Evolutionary conservation across 805 yeast species (phyloP).

Genomic region (Pachysolen tannophilus): DNA sequence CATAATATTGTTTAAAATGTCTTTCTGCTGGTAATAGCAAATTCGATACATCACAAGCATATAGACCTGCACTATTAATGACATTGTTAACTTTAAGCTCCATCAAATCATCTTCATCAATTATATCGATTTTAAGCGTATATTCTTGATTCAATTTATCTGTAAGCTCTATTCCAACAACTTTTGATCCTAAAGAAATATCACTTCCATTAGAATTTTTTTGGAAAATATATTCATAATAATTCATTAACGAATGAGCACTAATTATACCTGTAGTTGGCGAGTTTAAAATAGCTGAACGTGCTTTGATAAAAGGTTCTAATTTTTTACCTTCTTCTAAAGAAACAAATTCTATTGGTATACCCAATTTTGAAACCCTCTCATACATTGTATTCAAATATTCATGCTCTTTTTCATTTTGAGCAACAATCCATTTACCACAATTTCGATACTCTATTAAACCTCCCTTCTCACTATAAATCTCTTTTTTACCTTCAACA

Average conservation of each 20-base stretch:
- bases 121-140: conserved; percentile 17
- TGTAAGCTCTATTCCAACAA: conserved; percentile 30
- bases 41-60: conserved; percentile 67
- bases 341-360: conserved; percentile 52
- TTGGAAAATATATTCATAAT: conserved; percentile 45
- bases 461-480: conserved; percentile 42
- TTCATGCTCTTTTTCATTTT: conserved; percentile 52
- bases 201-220: conserved; percentile 52
- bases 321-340: conserved; percentile 31
- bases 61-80: conserved; percentile 73
- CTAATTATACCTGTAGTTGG: conserved; percentile 83
- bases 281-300: conserved; percentile 54
- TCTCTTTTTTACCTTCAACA: conserved; percentile 61
- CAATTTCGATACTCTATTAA: conserved; percentile 55
- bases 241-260: conserved; percentile 70
- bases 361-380: conserved; percentile 36
- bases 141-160: conserved; percentile 20
- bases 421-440: conserved; percentile 89
- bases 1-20: conserved; percentile 54
- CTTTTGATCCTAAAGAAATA: conserved; percentile 53
- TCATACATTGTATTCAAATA: conserved; percentile 46
- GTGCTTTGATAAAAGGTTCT: conserved; percentile 66
- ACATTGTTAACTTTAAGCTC: conserved; percentile 46
- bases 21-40: conserved; percentile 56
- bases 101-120: conserved; percentile 24